Percentiles rank a stretch among this genome's conserved stretches.
phyloP scores from a whole-genome alignment of 192 early-diverging fungal genomes.

The Pilaira anomala region DNA sequence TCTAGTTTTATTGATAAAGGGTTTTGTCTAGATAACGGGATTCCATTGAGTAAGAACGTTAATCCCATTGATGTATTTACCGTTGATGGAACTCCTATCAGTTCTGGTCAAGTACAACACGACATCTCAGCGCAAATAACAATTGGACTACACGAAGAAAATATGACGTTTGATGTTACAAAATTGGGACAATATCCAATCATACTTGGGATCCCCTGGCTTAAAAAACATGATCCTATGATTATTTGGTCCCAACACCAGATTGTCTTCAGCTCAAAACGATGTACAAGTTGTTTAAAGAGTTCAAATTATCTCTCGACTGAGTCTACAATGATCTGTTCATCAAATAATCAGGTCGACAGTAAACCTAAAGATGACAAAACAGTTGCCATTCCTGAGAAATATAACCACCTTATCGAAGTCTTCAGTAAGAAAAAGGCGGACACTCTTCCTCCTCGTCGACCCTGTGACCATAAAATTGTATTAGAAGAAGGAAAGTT shows the following conservation, averaged over 20 bases:
- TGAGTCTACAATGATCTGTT: too few relatives aligned
- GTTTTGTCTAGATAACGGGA: background rate
- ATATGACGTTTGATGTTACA: background rate
- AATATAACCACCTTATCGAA: background rate
- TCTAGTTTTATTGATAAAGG: background rate
- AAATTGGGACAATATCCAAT: background rate
- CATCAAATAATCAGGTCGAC: too few relatives aligned
- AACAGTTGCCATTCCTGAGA: background rate
- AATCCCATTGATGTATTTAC: background rate
- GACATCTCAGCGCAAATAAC: background rate
- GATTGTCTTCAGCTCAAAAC: background rate
- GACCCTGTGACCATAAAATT: constrained; percentile 7
- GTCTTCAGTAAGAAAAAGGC: constrained; percentile 2
- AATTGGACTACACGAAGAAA: background rate
- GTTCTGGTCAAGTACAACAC: background rate
- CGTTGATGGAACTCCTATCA: background rate
- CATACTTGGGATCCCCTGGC: constrained; percentile 14
- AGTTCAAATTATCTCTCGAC: too few relatives aligned
- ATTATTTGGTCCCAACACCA: constrained; percentile 1
- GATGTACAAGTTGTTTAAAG: background rate
- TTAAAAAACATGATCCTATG: background rate
- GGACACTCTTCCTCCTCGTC: background rate
- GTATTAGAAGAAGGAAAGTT: constrained; percentile 16
- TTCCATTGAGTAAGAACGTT: background rate
- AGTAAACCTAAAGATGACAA: too few relatives aligned